Percentiles rank a stretch among this genome's conserved stretches.
These are phyloP conservation scores for Epichloe coenophiala DNA, from an alignment of 2,329 filamentous ascomycete species.

Conservation along the genomic window DNA sequence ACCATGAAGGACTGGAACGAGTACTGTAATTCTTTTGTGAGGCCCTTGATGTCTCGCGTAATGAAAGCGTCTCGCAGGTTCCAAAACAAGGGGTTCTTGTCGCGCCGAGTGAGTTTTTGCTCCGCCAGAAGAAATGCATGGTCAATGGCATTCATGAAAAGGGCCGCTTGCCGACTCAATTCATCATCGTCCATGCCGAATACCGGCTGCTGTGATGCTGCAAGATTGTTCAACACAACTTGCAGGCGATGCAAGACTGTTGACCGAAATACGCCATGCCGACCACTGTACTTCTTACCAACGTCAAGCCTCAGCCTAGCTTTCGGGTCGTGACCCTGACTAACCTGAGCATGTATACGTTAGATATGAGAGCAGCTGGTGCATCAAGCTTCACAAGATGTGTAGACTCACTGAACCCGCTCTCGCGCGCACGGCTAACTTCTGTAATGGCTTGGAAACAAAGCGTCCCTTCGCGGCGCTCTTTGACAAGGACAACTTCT, in stretches of 20 bases:
- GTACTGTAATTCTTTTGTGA: conserved; percentile 49
- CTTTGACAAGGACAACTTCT: background rate
- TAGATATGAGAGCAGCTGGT: conserved; percentile 1
- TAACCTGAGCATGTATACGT: conserved; percentile 11
- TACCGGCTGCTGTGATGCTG: conserved; percentile 11
- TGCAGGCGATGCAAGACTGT: conserved; percentile 24
- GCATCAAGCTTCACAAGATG: background rate
- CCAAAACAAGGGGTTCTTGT: conserved; percentile 42
- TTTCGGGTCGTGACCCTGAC: conserved; percentile 21
- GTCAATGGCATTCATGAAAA: conserved; percentile 32
- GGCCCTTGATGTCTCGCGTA: conserved; percentile 31
- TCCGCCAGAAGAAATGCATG: conserved; percentile 32
- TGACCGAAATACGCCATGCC: conserved; percentile 20
- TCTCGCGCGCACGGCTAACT: conserved; percentile 6
- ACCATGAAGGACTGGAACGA: conserved; percentile 55
- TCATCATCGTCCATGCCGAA: conserved; percentile 22
- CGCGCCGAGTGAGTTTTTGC: conserved; percentile 21
- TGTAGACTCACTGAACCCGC: conserved; percentile 14
- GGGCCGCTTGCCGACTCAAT: conserved; percentile 28
- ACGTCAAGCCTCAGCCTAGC: conserved; percentile 16
- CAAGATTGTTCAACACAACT: conserved; percentile 17
- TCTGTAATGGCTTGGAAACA: conserved; percentile 3
- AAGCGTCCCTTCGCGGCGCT: background rate
- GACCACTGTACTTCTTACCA: conserved; percentile 12
- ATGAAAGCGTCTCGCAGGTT: conserved; percentile 48